Percentiles rank a stretch among this genome's conserved stretches.
phyloP scores from a whole-genome alignment of 345 rosid genomes.

The Limnanthes douglasii region DNA sequence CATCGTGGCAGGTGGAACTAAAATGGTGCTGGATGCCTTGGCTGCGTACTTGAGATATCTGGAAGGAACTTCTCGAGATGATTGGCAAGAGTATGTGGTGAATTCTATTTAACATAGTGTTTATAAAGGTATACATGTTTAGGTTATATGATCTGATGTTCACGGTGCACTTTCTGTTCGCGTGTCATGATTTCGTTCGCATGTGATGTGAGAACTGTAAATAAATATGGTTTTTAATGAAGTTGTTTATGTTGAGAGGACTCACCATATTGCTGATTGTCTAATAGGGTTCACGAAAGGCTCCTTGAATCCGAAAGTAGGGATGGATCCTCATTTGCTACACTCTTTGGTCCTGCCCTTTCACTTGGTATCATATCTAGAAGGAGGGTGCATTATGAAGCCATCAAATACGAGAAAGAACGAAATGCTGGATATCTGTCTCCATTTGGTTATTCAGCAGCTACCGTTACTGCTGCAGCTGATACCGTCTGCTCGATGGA shows the following conservation, averaged over 20 bases:
- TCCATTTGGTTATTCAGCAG: slow-evolving; percentile 76
- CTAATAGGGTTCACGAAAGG: slow-evolving; percentile 53
- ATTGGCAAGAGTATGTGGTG: slow-evolving; percentile 82
- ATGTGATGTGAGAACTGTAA: too few species aligned
- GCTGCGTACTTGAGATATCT: slow-evolving; percentile 74
- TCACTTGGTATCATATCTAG: slow-evolving; percentile 70
- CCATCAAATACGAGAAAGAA: slow-evolving; percentile 70
- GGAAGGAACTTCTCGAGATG: slow-evolving; percentile 78
- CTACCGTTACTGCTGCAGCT: slow-evolving; percentile 52
- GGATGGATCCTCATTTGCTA: slow-evolving; percentile 66
- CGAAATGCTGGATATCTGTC: slow-evolving; percentile 77
- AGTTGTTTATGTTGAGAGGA: background rate
- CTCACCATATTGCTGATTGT: slow-evolving; percentile 6
- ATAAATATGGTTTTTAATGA: too few species aligned
- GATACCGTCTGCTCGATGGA: slow-evolving; percentile 70
- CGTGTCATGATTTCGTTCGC: background rate
- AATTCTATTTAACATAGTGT: slow-evolving; percentile 2
- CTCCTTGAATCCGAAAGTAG: slow-evolving; percentile 42
- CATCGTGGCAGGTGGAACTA: slow-evolving; percentile 63
- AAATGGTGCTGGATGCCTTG: slow-evolving; percentile 39
- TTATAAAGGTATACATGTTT: background rate
- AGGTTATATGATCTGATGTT: background rate
- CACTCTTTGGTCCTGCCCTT: slow-evolving; percentile 65
- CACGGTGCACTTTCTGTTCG: slow-evolving; percentile 1
- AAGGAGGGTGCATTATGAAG: slow-evolving; percentile 65